phyloP scores from a whole-genome alignment of 2,329 filamentous ascomycete species.

The Pseudocercospora vitis region DNA sequence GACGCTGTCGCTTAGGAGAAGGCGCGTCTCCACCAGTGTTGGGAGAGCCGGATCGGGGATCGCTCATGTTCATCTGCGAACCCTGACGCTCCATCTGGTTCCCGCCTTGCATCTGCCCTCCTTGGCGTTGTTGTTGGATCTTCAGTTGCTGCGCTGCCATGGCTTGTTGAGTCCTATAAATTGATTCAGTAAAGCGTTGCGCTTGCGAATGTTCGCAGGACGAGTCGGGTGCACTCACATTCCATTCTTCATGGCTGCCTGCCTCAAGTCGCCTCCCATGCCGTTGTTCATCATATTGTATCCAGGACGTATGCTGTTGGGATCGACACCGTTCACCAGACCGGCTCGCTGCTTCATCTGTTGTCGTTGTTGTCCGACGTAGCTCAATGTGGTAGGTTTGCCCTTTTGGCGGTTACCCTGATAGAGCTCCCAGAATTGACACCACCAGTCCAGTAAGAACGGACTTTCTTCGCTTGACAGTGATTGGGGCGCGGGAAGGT shows the following conservation, averaged over 20 bases:
- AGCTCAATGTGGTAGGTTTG: slow-evolving; percentile 48
- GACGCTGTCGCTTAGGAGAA: slow-evolving; percentile 84
- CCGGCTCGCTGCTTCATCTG: slow-evolving; percentile 67
- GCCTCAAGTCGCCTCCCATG: slow-evolving; percentile 23
- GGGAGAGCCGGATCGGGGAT: slow-evolving; percentile 76
- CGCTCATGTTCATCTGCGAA: slow-evolving; percentile 81
- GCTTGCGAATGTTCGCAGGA: neutral
- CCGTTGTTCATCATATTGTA: slow-evolving; percentile 27
- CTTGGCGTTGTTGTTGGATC: slow-evolving; percentile 63
- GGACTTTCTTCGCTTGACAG: slow-evolving; percentile 68
- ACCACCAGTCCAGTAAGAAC: slow-evolving; percentile 97
- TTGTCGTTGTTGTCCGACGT: slow-evolving; percentile 62
- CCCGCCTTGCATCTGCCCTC: slow-evolving; percentile 57
- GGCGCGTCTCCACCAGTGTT: slow-evolving; percentile 70
- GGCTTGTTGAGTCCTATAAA: slow-evolving; percentile 31
- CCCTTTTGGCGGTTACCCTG: slow-evolving; percentile 70
- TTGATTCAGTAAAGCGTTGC: slow-evolving; percentile 7
- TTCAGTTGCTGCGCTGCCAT: slow-evolving; percentile 48
- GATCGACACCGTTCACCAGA: slow-evolving; percentile 71
- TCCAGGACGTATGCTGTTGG: slow-evolving; percentile 39
- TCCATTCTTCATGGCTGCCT: slow-evolving; percentile 28
- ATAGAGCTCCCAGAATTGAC: slow-evolving; percentile 95
- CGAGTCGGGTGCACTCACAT: slow-evolving; percentile 21
- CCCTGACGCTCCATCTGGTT: slow-evolving; percentile 83
- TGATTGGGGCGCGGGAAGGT: slow-evolving; percentile 73